Percentiles rank a stretch among this genome's conserved stretches.
phyloP scores from a whole-genome alignment of 192 early-diverging fungal genomes.

The Lobosporangium transversale region DNA sequence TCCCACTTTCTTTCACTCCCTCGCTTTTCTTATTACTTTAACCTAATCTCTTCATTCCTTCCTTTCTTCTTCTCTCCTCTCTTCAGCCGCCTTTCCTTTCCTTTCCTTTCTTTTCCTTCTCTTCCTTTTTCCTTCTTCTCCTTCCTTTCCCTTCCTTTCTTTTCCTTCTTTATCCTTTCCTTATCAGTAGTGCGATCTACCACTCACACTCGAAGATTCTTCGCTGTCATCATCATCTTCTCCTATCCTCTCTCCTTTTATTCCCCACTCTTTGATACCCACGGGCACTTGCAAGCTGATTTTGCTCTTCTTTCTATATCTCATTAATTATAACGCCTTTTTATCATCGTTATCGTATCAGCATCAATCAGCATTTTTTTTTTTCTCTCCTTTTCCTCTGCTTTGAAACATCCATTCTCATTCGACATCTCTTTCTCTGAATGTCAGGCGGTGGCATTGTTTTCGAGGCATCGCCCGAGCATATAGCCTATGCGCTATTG shows the following conservation, averaged over 20 bases:
- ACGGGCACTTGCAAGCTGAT: neutral
- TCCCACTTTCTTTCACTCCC: no score
- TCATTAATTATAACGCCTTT: neutral
- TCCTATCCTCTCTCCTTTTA: neutral
- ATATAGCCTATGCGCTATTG: constrained; percentile 60
- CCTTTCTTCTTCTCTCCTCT: neutral
- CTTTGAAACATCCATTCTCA: neutral
- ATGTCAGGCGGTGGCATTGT: constrained; percentile 23
- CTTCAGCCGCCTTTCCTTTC: neutral
- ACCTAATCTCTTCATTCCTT: neutral
- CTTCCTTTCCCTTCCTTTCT: constrained; percentile 7
- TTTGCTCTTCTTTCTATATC: neutral
- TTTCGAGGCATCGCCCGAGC: constrained; percentile 35
- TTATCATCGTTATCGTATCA: neutral
- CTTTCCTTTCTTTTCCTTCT: neutral
- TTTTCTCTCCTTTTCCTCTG: neutral
- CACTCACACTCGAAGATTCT: no score
- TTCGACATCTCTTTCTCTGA: neutral
- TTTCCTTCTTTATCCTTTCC: neutral
- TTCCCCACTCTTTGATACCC: neutral
- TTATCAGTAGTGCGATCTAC: neutral
- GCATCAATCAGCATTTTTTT: neutral
- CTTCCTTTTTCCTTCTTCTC: neutral
- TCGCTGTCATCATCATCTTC: no score
- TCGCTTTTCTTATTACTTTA: neutral